A percentile compares a stretch with the other conserved stretches of the same genome.
Conservation (phyloP, 2,329 filamentous ascomycete genomes). For the Sporothrix pallida region DNA sequence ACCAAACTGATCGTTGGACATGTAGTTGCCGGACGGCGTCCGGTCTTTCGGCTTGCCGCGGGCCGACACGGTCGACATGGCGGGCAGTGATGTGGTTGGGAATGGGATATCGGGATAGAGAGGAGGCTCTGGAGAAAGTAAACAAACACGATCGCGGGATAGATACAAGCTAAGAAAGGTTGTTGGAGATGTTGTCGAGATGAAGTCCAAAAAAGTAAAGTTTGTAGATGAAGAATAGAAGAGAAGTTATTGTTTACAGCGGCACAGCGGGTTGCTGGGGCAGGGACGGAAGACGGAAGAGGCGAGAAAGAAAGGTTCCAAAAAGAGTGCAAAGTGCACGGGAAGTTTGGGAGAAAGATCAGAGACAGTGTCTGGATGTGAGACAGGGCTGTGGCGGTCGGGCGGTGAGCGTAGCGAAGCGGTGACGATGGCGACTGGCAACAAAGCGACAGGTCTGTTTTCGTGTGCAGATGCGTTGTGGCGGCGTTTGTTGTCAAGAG, state of each 20-base stretch:
- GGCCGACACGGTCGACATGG: constrained; percentile 43
- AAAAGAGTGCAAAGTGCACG: no score
- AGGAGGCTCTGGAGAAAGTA: constrained; percentile 11
- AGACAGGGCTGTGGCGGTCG: constrained; percentile 26
- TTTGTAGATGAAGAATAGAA: constrained; percentile 7
- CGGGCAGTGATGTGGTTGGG: constrained; percentile 4
- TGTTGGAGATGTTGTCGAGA: background rate
- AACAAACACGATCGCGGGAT: constrained; percentile 3
- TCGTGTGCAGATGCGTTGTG: background rate
- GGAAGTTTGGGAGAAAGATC: background rate
- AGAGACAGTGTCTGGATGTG: constrained; percentile 24
- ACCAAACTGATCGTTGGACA: constrained; percentile 69
- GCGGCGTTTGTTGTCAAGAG: background rate
- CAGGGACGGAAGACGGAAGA: constrained; percentile 18
- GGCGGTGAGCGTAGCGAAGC: constrained; percentile 26
- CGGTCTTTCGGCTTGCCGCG: constrained; percentile 46
- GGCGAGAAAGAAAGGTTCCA: background rate
- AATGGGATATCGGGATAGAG: background rate
- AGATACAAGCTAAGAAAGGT: background rate
- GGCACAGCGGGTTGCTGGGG: constrained; percentile 31
- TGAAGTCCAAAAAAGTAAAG: background rate
- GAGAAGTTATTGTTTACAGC: constrained; percentile 27
- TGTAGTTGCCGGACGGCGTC: constrained; percentile 67
- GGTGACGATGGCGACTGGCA: constrained; percentile 14
- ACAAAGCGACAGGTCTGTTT: constrained; percentile 23